Percentiles rank a stretch among this genome's conserved stretches.
Conservation (phyloP, 495 filamentous ascomycete species). For the Xylaria venustula region DNA sequence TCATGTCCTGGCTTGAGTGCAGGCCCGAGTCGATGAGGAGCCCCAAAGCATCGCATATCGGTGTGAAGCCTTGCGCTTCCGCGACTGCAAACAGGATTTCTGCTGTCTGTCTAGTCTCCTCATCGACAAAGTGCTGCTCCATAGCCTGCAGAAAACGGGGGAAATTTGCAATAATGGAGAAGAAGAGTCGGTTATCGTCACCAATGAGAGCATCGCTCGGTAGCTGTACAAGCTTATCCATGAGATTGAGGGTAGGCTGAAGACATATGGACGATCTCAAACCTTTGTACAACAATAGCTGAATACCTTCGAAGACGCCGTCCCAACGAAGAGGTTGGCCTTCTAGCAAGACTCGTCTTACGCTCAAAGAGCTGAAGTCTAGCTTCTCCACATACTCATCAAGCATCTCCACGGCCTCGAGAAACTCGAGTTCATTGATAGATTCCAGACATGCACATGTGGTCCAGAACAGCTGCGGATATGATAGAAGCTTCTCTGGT, state of each 20-base stretch:
- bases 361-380: conserved; percentile 68
- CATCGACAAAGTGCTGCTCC: conserved; percentile 59
- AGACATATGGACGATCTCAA: conserved; percentile 82
- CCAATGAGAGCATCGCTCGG: conserved; percentile 82
- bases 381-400: conserved; percentile 81
- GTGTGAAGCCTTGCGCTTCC: conserved; percentile 60
- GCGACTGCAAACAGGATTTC: conserved; percentile 68
- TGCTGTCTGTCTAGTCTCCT: conserved; percentile 58
- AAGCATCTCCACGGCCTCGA: conserved; percentile 89
- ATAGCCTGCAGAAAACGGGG: conserved; percentile 83
- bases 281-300: conserved; percentile 84
- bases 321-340: conserved; percentile 86
- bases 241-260: conserved; percentile 68
- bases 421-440: conserved; percentile 91
- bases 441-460: conserved; percentile 94
- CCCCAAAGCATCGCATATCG: conserved; percentile 60
- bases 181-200: conserved; percentile 75
- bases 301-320: conserved; percentile 81
- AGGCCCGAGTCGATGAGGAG: conserved; percentile 69
- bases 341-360: conserved; percentile 68
- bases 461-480: conserved; percentile 96
- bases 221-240: conserved; percentile 75
- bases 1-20: conserved; percentile 71
- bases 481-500: conserved; percentile 74
- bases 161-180: conserved; percentile 81